Percentiles rank a stretch among this genome's conserved stretches.
These are phyloP conservation scores for Sisymbrium irio DNA, from an alignment of 345 rosid genomes.

Conservation along the genomic window DNA sequence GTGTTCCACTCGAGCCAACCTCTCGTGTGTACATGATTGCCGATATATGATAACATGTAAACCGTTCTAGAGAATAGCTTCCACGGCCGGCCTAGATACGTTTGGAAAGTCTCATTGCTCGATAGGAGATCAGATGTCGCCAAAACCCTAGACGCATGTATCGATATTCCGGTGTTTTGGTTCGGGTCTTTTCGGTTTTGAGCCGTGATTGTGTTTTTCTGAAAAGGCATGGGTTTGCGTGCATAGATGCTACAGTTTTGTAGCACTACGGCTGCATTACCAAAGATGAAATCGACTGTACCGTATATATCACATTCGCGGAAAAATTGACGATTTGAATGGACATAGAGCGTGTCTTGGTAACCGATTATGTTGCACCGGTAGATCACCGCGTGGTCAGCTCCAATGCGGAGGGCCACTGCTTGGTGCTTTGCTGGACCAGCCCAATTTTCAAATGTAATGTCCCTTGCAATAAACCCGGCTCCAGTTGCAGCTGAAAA, in stretches of 20 bases:
- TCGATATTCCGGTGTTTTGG: slow-evolving; percentile 92
- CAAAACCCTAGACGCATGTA: slow-evolving; percentile 72
- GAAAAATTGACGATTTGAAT: slow-evolving; percentile 91
- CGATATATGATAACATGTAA: slow-evolving; percentile 66
- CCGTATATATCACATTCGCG: slow-evolving; percentile 88
- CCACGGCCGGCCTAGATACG: slow-evolving; percentile 96
- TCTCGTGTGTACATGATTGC: slow-evolving; percentile 72
- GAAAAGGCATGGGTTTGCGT: slow-evolving; percentile 73
- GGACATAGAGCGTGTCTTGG: slow-evolving; percentile 94
- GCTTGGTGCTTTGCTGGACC: slow-evolving; percentile 97
- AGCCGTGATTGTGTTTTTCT: slow-evolving; percentile 94
- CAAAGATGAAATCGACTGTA: slow-evolving; percentile 90
- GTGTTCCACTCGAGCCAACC: slow-evolving; percentile 98
- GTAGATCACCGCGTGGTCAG: slow-evolving; percentile 90
- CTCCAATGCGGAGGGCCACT: slow-evolving; percentile 88
- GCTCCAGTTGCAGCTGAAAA: slow-evolving; percentile 81
- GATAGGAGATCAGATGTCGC: slow-evolving; percentile 56
- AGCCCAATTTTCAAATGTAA: slow-evolving; percentile 82
- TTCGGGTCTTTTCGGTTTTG: slow-evolving; percentile 94
- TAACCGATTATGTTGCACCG: slow-evolving; percentile 77
- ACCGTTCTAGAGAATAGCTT: slow-evolving; percentile 73
- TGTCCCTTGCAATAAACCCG: slow-evolving; percentile 91
- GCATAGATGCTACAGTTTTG: slow-evolving; percentile 85
- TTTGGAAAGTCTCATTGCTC: slow-evolving; percentile 46
- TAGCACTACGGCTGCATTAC: slow-evolving; percentile 89